Evolutionary conservation across 257 asterid genomes (phyloP).

Genomic region (Catharanthus roseus): DNA sequence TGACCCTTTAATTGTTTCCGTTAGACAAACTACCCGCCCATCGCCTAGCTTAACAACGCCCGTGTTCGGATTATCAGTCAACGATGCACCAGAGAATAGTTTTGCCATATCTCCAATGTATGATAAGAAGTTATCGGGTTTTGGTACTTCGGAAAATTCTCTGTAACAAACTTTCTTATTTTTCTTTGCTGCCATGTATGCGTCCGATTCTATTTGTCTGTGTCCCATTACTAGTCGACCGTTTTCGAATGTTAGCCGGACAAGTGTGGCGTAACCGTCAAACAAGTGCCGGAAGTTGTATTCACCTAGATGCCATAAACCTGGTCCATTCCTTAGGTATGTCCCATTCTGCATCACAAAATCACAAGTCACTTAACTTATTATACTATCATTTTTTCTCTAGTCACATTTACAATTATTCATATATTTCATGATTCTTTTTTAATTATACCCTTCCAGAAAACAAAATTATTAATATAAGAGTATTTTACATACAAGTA

Average conservation of each 20-base stretch:
- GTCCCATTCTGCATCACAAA: constrained; percentile 66
- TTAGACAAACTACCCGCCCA: constrained; percentile 83
- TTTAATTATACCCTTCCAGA: too few species aligned
- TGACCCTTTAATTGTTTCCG: constrained; percentile 88
- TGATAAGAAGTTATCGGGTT: constrained; percentile 56
- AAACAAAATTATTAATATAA: too few species aligned
- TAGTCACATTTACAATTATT: too few species aligned
- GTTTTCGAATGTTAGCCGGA: constrained; percentile 63
- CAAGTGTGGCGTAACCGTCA: constrained; percentile 95
- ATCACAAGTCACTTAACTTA: not conserved
- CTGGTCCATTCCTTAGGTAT: constrained; percentile 92
- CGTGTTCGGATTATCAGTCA: constrained; percentile 91
- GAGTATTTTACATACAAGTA: too few species aligned
- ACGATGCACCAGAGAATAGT: constrained; percentile 81
- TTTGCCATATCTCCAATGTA: constrained; percentile 80
- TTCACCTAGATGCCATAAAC: constrained; percentile 85
- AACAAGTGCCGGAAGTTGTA: constrained; percentile 89
- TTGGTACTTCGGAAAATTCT: constrained; percentile 86
- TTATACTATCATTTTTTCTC: not conserved
- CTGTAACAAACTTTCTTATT: constrained; percentile 72
- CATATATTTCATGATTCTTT: too few species aligned
- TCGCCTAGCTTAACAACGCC: constrained; percentile 85
- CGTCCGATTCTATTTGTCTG: constrained; percentile 82
- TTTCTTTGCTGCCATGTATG: constrained; percentile 70
- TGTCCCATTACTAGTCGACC: constrained; percentile 76